Evolutionary conservation across 208 protist genomes (phyloP).

Genomic region (Leishmania martiniquensis): DNA sequence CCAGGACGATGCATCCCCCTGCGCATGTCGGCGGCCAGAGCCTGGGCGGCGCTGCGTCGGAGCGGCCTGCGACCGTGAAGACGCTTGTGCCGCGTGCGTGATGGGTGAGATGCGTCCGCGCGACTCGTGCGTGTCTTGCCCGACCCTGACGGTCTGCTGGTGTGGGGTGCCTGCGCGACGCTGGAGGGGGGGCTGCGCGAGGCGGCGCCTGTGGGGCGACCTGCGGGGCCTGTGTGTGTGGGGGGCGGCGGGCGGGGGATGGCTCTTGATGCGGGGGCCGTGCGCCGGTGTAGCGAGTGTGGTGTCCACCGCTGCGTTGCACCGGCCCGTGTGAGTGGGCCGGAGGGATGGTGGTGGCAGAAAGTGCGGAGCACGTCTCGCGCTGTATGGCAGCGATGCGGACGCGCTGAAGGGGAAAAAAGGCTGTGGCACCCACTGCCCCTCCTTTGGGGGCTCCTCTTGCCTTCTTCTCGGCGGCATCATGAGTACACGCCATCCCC

Average conservation of each 20-base stretch:
- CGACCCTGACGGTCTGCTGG: neutral
- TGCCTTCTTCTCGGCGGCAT: neutral
- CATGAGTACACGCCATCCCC: neutral
- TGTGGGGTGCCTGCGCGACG: neutral
- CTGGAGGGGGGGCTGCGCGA: neutral
- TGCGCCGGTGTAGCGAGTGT: neutral
- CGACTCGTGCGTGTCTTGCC: neutral
- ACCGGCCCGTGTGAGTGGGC: neutral
- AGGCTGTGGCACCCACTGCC: too few relatives aligned
- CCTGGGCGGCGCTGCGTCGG: neutral
- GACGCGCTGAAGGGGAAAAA: too few relatives aligned
- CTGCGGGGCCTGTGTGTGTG: too few relatives aligned
- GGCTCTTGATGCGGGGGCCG: neutral
- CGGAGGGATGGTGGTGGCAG: neutral
- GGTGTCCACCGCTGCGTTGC: neutral
- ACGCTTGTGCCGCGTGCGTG: neutral
- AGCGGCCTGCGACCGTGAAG: neutral
- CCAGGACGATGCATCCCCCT: neutral
- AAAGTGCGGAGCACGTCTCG: neutral
- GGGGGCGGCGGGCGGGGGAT: neutral
- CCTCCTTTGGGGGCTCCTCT: too few relatives aligned
- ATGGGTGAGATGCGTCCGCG: neutral
- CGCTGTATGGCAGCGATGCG: neutral
- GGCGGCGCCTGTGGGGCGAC: neutral
- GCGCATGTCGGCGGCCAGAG: neutral